phyloP scores from a whole-genome alignment of 805 yeast genomes.

The Starmerella geochares region DNA sequence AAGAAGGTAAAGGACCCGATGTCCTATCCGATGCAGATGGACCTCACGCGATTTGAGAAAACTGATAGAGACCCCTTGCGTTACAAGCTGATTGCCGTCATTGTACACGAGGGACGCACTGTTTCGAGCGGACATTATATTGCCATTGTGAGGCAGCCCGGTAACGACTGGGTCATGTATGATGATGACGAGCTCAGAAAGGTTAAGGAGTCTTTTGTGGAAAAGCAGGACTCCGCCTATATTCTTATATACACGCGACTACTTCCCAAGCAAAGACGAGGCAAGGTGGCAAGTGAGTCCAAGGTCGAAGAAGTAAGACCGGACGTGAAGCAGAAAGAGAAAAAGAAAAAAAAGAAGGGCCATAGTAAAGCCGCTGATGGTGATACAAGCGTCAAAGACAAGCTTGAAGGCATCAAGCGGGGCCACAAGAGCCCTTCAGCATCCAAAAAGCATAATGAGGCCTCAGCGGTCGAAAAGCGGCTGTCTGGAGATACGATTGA shows the following conservation, averaged over 20 bases:
- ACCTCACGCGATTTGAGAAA: slow-evolving; percentile 48
- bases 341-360: background rate
- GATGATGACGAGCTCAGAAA: slow-evolving; percentile 83
- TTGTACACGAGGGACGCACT: slow-evolving; percentile 90
- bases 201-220: slow-evolving; percentile 60
- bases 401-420: background rate
- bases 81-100: slow-evolving; percentile 71
- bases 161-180: slow-evolving; percentile 83
- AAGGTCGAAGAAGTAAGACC: no score
- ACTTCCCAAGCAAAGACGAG: background rate
- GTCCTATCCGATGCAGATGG: slow-evolving; percentile 65
- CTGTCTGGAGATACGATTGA: slow-evolving; percentile 25
- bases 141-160: slow-evolving; percentile 85
- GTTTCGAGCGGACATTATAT: slow-evolving; percentile 88
- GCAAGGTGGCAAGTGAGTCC: background rate
- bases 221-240: slow-evolving; percentile 81
- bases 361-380: background rate
- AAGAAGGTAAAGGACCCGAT: slow-evolving; percentile 77
- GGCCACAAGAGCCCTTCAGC: background rate
- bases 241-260: slow-evolving; percentile 70
- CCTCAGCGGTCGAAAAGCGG: slow-evolving; percentile 5
- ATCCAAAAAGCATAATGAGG: background rate
- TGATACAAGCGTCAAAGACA: background rate
- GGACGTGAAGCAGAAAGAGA: no score
- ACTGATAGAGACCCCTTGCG: slow-evolving; percentile 36